These are phyloP conservation scores for Williopsis jadinii DNA, from an alignment of 1,139 yeast species.

Conservation along the genomic window DNA sequence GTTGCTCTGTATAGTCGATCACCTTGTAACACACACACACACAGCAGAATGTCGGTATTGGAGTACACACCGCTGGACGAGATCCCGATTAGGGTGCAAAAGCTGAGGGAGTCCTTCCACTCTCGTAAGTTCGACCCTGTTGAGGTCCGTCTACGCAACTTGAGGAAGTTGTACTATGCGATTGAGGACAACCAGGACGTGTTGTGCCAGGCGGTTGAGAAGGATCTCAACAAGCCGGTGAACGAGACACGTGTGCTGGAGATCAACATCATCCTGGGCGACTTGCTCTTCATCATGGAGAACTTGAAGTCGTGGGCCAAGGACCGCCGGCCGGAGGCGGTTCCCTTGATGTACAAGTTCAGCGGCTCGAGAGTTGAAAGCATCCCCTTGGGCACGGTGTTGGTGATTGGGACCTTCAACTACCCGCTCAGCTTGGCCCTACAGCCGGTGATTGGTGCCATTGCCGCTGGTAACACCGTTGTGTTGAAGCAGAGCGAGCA, in stretches of 20 bases:
- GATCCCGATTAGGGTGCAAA: constrained; percentile 42
- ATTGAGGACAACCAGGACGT: constrained; percentile 52
- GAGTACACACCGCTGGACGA: constrained; percentile 42
- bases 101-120: constrained; percentile 37
- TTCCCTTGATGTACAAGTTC: constrained; percentile 34
- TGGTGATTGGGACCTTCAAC: constrained; percentile 81
- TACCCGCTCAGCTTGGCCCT: constrained; percentile 68
- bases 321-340: constrained; percentile 42
- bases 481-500: constrained; percentile 76
- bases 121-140: constrained; percentile 47
- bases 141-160: constrained; percentile 51
- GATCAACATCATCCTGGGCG: constrained; percentile 42
- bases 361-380: constrained; percentile 48
- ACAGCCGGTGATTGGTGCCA: constrained; percentile 69
- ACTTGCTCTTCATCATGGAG: constrained; percentile 53
- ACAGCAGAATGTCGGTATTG: constrained; percentile 10
- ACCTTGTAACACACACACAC: too few species aligned
- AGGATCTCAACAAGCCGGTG: constrained; percentile 61
- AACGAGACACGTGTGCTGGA: constrained; percentile 61
- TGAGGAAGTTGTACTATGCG: constrained; percentile 63
- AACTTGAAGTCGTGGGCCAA: constrained; percentile 57
- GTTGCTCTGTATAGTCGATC: too few species aligned
- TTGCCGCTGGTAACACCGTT: constrained; percentile 84
- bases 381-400: constrained; percentile 70
- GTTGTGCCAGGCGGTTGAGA: constrained; percentile 49